phyloP scores from a whole-genome alignment of 1,139 yeast species.

The Candida gigantensis region DNA sequence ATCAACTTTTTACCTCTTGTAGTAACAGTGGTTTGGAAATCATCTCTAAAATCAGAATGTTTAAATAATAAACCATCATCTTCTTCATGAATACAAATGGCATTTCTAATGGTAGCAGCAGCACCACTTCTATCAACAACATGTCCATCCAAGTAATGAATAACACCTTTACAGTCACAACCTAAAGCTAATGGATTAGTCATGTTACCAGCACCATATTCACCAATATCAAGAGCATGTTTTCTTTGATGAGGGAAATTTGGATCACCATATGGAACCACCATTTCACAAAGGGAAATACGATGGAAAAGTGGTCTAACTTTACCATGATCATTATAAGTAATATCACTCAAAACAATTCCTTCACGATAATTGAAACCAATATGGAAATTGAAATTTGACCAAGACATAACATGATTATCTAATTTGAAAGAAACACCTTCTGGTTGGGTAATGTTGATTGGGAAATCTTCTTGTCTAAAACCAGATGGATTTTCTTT shows the following conservation, averaged over 20 bases:
- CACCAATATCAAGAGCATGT: slow-evolving; percentile 89
- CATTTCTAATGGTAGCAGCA: slow-evolving; percentile 70
- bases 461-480: slow-evolving; percentile 60
- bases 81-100: slow-evolving; percentile 82
- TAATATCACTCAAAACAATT: slow-evolving; percentile 71
- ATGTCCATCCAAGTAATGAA: slow-evolving; percentile 77
- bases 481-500: slow-evolving; percentile 51
- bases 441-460: slow-evolving; percentile 73
- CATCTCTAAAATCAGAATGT: slow-evolving; percentile 84
- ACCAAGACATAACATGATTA: slow-evolving; percentile 74
- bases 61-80: slow-evolving; percentile 78
- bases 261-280: slow-evolving; percentile 91
- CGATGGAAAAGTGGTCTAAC: slow-evolving; percentile 75
- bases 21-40: slow-evolving; percentile 70
- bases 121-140: slow-evolving; percentile 67
- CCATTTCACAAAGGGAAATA: slow-evolving; percentile 78
- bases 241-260: slow-evolving; percentile 89
- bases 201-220: slow-evolving; percentile 85
- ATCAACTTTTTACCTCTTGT: slow-evolving; percentile 76
- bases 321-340: slow-evolving; percentile 72
- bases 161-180: slow-evolving; percentile 84
- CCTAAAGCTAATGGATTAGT: slow-evolving; percentile 77
- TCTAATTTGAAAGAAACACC: slow-evolving; percentile 76
- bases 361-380: slow-evolving; percentile 89
- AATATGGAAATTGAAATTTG: slow-evolving; percentile 72